Percentiles rank a stretch among this genome's conserved stretches.
phyloP scores from a whole-genome alignment of 164 flowering plant genomes.

The Vitis cinerea region DNA sequence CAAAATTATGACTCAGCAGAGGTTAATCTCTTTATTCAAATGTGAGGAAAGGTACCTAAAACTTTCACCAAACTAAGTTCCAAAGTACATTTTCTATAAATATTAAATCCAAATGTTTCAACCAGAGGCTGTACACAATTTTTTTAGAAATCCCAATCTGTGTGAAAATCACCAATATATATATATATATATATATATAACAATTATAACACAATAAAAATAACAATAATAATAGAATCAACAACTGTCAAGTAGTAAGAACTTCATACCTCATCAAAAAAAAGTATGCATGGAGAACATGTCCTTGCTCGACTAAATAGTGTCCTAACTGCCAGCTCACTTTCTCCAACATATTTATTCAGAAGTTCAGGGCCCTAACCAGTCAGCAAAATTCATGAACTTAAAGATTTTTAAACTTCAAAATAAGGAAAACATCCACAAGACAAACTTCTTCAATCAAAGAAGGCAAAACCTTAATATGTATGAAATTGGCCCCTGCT shows the following conservation, averaged over 20 bases:
- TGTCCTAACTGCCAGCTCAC: conserved; percentile 82
- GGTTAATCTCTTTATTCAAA: too few species aligned
- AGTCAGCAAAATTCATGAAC: conserved; percentile 5
- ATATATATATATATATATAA: too few species aligned
- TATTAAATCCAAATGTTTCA: too few species aligned
- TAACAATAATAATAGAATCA: neutral
- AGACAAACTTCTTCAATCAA: neutral
- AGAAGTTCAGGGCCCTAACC: conserved; percentile 90
- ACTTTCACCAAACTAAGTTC: too few species aligned
- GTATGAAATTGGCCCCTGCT: conserved; percentile 96
- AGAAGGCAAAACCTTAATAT: conserved; percentile 62
- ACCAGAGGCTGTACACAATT: too few species aligned
- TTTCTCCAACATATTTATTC: conserved; percentile 96
- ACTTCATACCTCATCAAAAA: conserved; percentile 87
- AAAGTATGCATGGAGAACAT: conserved; percentile 88
- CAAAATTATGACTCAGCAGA: too few species aligned
- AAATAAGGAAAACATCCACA: neutral
- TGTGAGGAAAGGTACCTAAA: too few species aligned
- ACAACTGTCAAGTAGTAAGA: neutral
- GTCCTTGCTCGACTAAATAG: conserved; percentile 87
- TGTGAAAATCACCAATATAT: too few species aligned
- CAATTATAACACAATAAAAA: neutral
- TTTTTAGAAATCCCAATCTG: too few species aligned
- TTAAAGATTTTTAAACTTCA: neutral
- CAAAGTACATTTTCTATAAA: too few species aligned